Base-by-base conservation (phyloP, 2,329 filamentous ascomycete species). In the Aureobasidium uvarum region DNA sequence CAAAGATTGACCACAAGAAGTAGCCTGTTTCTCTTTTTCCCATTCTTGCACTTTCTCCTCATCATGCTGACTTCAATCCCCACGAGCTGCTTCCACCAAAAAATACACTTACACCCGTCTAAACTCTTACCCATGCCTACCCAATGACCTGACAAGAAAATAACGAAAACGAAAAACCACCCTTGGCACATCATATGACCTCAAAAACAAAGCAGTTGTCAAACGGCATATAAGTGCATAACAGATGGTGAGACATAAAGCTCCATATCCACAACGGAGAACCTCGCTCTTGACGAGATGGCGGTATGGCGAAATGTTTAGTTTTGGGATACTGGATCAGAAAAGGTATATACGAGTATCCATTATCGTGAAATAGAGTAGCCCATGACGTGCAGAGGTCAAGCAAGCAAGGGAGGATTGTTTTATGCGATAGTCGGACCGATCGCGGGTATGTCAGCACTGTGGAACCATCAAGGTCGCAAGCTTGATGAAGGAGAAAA, bases 401-500 rank as follows among this genome's bases (percentile, higher is more conserved):
- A 4, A 46, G 25, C 25, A 25, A 48, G 56, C 56, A 60, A 58
- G 55, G 55, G 39, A 43, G 31, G 28, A 36, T 11, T 18, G 1
- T 1, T 23, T 25, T 11, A 25, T 2, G 6, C 4, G 33, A 36
- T 28, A 46, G 41, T 48, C 41, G 56, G 56, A 36, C 43, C 56
- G 41, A 60, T 20, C 23, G 7, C 23, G 7, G 33, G 10, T 36
- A 58, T 58, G 56, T 48, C 56, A 60, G 43, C 56, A 48, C 41
- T 60, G 56, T 60, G 41, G 56, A 31, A 31, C 56, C 56, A 60
- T 60, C 56, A 60, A 60, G 56, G 56, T 60, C 56, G 55, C 23
- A 20, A 14, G 31, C 51, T 39, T n/a, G 28, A 13, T 28, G 45
- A 25, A 25, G 43, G 23, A 28, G 14, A 46, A 58, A 58, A 46